A percentile compares a stretch with the other conserved stretches of the same genome.
Evolutionary conservation across 768 basidiomycete genomes (phyloP).

Genomic region (Amanita rimosa): DNA sequence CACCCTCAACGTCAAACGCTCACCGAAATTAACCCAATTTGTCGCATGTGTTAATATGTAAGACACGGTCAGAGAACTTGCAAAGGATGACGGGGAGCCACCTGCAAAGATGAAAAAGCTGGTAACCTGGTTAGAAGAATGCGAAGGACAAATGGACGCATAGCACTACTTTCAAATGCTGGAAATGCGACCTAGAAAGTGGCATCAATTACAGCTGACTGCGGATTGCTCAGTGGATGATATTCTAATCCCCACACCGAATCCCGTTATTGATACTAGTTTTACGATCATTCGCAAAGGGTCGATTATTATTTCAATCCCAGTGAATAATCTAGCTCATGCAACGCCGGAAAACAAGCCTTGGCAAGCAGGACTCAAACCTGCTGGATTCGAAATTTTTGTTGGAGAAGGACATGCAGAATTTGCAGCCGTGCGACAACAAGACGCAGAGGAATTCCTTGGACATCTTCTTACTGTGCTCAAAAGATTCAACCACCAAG

Average conservation of each 20-base stretch:
- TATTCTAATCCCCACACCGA: conserved; percentile 55
- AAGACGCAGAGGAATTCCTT: conserved; percentile 95
- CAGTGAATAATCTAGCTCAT: no score
- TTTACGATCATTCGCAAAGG: no score
- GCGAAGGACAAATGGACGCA: conserved; percentile 84
- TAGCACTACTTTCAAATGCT: conserved; percentile 57
- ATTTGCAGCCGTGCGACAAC: conserved; percentile 94
- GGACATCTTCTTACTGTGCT: conserved; percentile 67
- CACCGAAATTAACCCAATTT: conserved; percentile 41
- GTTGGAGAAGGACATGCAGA: conserved; percentile 90
- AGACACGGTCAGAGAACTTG: no score
- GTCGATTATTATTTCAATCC: no score
- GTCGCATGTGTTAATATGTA: no score
- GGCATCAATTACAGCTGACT: conserved; percentile 43
- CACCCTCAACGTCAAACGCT: conserved; percentile 73
- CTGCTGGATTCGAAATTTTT: conserved; percentile 75
- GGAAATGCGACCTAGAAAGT: conserved; percentile 48
- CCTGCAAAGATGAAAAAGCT: conserved; percentile 86
- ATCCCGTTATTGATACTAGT: background rate
- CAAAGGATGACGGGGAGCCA: conserved; percentile 59
- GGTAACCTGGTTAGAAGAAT: conserved; percentile 75
- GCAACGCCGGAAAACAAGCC: conserved; percentile 14
- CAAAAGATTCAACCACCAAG: conserved; percentile 36
- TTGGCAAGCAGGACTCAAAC: conserved; percentile 81
- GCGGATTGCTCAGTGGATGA: conserved; percentile 86